Percentiles rank a stretch among this genome's conserved stretches.
phyloP scores from a whole-genome alignment of 2,329 filamentous ascomycete species.

The Pseudocercospora cruenta region DNA sequence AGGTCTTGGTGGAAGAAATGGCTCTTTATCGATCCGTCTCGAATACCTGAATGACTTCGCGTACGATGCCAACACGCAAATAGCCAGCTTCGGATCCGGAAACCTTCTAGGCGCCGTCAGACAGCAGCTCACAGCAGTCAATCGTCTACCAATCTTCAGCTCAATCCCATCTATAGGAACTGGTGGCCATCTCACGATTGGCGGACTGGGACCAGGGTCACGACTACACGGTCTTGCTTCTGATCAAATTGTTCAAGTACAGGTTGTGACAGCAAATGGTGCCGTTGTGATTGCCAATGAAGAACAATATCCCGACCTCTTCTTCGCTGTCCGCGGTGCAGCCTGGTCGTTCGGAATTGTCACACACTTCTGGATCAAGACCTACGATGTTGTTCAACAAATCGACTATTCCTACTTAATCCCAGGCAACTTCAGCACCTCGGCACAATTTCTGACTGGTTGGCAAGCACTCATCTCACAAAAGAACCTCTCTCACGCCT shows the following conservation, averaged over 20 bases:
- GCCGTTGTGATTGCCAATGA: conserved; percentile 43
- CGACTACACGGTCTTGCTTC: conserved; percentile 58
- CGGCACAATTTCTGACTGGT: conserved; percentile 10
- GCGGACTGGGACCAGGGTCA: conserved; percentile 47
- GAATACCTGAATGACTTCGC: conserved; percentile 9
- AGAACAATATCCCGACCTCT: conserved; percentile 29
- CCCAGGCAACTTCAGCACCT: conserved; percentile 15
- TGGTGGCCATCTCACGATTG: conserved; percentile 23
- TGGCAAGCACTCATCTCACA: conserved; percentile 26
- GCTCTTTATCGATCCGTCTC: conserved; percentile 16
- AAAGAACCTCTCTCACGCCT: conserved; percentile 21
- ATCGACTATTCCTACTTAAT: conserved; percentile 26
- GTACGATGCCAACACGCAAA: conserved; percentile 5
- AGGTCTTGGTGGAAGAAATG: conserved; percentile 20
- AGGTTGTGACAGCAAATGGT: conserved; percentile 46
- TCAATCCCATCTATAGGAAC: conserved; percentile 16
- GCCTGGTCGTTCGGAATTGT: conserved; percentile 33
- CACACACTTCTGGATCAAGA: conserved; percentile 30
- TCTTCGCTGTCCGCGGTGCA: conserved; percentile 34
- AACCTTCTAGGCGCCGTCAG: conserved; percentile 12
- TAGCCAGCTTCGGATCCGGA: conserved; percentile 15
- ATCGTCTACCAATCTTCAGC: conserved; percentile 11
- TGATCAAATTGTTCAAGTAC: conserved; percentile 50
- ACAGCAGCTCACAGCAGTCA: not conserved
- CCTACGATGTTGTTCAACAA: conserved; percentile 24